These are phyloP conservation scores for Ceratobasidium papillatum DNA, from an alignment of 1,284 basidiomycete species.

Conservation along the genomic window DNA sequence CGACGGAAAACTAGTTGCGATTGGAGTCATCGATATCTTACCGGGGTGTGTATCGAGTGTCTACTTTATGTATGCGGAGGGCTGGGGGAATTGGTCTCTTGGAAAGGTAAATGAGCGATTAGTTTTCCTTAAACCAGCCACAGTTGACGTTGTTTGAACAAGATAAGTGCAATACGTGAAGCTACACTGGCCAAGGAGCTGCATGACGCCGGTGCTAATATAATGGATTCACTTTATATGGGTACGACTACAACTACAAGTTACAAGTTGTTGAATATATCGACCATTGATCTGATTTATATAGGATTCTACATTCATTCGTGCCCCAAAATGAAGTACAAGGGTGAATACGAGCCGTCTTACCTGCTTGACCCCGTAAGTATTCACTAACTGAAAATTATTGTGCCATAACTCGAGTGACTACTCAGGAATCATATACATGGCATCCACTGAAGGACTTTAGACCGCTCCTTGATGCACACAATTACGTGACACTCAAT, in stretches of 20 bases:
- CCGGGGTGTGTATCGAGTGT: constrained; percentile 92
- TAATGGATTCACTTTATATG: constrained; percentile 81
- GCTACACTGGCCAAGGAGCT: constrained; percentile 77
- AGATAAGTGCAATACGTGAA: constrained; percentile 85
- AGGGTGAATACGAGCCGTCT: constrained; percentile 90
- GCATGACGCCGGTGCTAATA: constrained; percentile 67
- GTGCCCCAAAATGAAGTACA: constrained; percentile 97
- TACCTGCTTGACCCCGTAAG: constrained; percentile 87
- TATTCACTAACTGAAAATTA: constrained; percentile 30
- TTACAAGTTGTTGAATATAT: not conserved
- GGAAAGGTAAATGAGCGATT: constrained; percentile 73
- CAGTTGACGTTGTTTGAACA: constrained; percentile 49
- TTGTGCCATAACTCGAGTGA: constrained; percentile 10
- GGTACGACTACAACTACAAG: constrained; percentile 61
- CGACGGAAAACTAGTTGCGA: constrained; percentile 82
- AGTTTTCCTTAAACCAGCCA: constrained; percentile 1
- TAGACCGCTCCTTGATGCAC: constrained; percentile 65
- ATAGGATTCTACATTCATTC: constrained; percentile 91
- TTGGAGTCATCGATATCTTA: constrained; percentile 92
- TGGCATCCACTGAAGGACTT: constrained; percentile 77
- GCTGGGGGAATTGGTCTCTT: constrained; percentile 77
- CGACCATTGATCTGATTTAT: not conserved
- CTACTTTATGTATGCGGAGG: constrained; percentile 92
- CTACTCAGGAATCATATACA: constrained; percentile 70
- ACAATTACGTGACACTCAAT: constrained; percentile 74